Percentiles rank a stretch among this genome's conserved stretches.
These are phyloP conservation scores for Kazachstania sp. DNA, from an alignment of 1,139 yeast genomes.

Conservation along the genomic window DNA sequence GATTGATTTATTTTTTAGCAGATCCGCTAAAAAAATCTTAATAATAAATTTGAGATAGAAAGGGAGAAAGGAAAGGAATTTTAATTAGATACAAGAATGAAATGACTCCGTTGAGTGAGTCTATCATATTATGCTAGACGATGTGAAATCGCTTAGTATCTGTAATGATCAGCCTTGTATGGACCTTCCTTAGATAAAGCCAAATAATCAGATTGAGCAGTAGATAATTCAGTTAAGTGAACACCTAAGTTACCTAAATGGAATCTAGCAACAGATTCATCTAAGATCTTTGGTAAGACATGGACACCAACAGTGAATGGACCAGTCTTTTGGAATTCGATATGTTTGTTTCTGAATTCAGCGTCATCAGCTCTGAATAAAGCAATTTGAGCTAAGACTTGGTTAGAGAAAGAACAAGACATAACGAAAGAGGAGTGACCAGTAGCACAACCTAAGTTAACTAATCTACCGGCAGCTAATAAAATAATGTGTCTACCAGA, in stretches of 20 bases:
- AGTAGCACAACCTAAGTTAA: slow-evolving; percentile 99
- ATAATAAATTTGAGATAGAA: neutral
- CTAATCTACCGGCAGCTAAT: slow-evolving; percentile 99
- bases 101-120: neutral
- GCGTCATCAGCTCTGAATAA: slow-evolving; percentile 84
- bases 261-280: slow-evolving; percentile 97
- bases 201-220: slow-evolving; percentile 89
- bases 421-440: slow-evolving; percentile 99
- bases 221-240: slow-evolving; percentile 68
- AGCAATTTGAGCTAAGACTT: slow-evolving; percentile 98
- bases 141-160: slow-evolving; percentile 66
- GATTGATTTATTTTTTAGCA: neutral
- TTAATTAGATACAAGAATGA: neutral
- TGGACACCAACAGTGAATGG: slow-evolving; percentile 91
- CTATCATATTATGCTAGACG: neutral
- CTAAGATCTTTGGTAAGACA: slow-evolving; percentile 95
- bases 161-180: slow-evolving; percentile 96
- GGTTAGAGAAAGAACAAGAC: slow-evolving; percentile 99
- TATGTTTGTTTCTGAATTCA: slow-evolving; percentile 69
- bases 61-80: neutral
- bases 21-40: neutral
- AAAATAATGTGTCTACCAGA: slow-evolving; percentile 92
- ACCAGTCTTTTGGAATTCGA: slow-evolving; percentile 91
- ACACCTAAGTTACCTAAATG: slow-evolving; percentile 96
- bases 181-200: slow-evolving; percentile 94